phyloP scores from a whole-genome alignment of 495 filamentous ascomycete species.

The Hypoxylon subgilvum region DNA sequence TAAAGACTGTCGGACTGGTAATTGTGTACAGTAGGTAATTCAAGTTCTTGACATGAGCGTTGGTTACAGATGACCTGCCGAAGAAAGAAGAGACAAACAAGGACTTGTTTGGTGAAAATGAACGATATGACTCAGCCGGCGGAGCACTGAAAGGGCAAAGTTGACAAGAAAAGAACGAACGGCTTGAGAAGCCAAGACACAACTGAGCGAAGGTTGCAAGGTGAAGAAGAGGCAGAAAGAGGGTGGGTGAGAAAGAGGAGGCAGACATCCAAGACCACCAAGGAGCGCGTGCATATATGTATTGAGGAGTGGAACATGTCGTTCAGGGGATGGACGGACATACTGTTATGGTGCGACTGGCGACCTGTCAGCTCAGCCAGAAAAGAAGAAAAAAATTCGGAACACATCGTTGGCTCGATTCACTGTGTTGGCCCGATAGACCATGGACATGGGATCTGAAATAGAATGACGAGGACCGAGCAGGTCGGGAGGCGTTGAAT shows the following conservation, averaged over 20 bases:
- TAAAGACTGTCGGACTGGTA: constrained; percentile 16
- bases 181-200: constrained; percentile 25
- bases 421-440: no score
- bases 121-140: constrained; percentile 49
- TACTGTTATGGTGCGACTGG: constrained; percentile 3
- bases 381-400: constrained; percentile 1
- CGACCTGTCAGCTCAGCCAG: constrained; percentile 12
- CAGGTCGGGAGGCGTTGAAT: constrained; percentile 9
- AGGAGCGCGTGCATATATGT: constrained; percentile 27
- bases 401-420: constrained; percentile 2
- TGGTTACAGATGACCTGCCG: constrained; percentile 23
- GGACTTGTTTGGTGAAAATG: constrained; percentile 44
- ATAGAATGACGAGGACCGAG: neutral
- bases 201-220: constrained; percentile 26
- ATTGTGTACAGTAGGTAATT: constrained; percentile 15
- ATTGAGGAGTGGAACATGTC: constrained; percentile 28
- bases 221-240: constrained; percentile 25
- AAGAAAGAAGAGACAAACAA: constrained; percentile 41
- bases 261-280: constrained; percentile 11
- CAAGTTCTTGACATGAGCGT: constrained; percentile 14
- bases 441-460: constrained; percentile 15
- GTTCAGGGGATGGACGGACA: constrained; percentile 9
- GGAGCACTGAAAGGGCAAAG: constrained; percentile 34
- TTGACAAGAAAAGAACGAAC: constrained; percentile 40
- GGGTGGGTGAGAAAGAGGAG: constrained; percentile 19